A percentile compares a stretch with the other conserved stretches of the same genome.
Evolutionary conservation across 495 filamentous ascomycete species (phyloP).

Genomic region (Tuber borchii): DNA sequence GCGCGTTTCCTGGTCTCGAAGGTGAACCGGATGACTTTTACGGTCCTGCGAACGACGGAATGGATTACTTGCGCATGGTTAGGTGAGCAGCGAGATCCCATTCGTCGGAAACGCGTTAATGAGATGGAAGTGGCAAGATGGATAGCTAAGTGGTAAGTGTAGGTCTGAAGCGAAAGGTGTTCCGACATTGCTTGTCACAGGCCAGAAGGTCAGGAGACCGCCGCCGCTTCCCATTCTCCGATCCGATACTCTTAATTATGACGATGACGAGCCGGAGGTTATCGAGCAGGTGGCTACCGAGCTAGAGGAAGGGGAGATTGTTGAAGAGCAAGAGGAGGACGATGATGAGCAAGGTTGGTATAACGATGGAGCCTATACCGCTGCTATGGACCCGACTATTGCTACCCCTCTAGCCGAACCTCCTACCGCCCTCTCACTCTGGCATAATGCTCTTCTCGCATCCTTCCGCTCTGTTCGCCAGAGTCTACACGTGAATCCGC

Average conservation of each 20-base stretch:
- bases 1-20: constrained; percentile 71
- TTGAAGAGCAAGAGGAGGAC: constrained; percentile 35
- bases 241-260: constrained; percentile 29
- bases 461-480: constrained; percentile 18
- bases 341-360: constrained; percentile 55
- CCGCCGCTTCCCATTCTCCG: not conserved
- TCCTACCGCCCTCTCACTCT: constrained; percentile 19
- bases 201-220: constrained; percentile 15
- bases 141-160: constrained; percentile 46
- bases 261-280: constrained; percentile 25
- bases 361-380: constrained; percentile 64
- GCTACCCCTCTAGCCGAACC: constrained; percentile 1
- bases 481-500: constrained; percentile 6
- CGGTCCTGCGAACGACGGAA: constrained; percentile 56
- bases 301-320: constrained; percentile 8
- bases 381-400: constrained; percentile 31
- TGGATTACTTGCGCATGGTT: constrained; percentile 73
- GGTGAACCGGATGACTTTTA: constrained; percentile 52
- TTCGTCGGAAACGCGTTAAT: constrained; percentile 32
- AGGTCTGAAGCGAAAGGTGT: constrained; percentile 67
- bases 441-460: constrained; percentile 26
- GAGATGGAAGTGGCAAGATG: constrained; percentile 12
- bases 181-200: constrained; percentile 54
- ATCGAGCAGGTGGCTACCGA: constrained; percentile 19
- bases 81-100: constrained; percentile 53